phyloP scores from a whole-genome alignment of 169 alveolate species.

The Plasmodium ovale region DNA sequence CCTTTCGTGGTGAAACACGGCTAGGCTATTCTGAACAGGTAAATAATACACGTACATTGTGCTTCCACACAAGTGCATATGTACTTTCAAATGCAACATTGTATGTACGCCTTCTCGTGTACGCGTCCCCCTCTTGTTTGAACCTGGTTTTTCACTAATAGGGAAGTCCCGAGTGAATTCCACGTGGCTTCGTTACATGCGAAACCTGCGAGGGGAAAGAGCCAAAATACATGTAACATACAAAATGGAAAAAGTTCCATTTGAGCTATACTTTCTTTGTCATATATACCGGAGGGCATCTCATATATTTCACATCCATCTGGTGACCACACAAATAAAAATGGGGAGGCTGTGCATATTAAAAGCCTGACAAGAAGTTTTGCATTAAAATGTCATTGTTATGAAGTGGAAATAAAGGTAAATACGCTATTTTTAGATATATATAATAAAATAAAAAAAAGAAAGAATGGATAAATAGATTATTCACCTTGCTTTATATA shows the following conservation, averaged over 20 bases:
- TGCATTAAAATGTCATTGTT: not conserved
- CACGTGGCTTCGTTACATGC: not conserved
- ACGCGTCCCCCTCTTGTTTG: not conserved
- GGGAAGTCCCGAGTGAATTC: not conserved
- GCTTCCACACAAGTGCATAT: not conserved
- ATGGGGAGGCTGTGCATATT: constrained; percentile 30
- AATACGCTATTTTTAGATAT: too few relatives aligned
- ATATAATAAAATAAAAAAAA: not conserved
- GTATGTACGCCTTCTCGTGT: too few relatives aligned
- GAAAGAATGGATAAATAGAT: not conserved
- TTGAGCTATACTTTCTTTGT: not conserved
- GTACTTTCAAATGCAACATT: not conserved
- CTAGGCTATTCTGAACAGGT: not conserved
- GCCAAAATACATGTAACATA: not conserved
- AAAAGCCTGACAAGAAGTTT: constrained; percentile 32
- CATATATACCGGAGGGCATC: constrained; percentile 25
- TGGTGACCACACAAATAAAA: constrained; percentile 62
- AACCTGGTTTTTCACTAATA: not conserved
- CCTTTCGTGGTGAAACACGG: not conserved
- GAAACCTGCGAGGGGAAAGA: not conserved
- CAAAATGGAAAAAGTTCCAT: not conserved
- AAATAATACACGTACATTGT: not conserved
- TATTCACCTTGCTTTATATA: constrained; percentile 39
- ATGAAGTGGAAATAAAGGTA: too few relatives aligned
- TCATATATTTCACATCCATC: constrained; percentile 25